Evolutionary conservation across 2,329 filamentous ascomycete species (phyloP), one percentile per base, ranked within the genome.

Genomic region (Neofusicoccum kwambonambiense): DNA sequence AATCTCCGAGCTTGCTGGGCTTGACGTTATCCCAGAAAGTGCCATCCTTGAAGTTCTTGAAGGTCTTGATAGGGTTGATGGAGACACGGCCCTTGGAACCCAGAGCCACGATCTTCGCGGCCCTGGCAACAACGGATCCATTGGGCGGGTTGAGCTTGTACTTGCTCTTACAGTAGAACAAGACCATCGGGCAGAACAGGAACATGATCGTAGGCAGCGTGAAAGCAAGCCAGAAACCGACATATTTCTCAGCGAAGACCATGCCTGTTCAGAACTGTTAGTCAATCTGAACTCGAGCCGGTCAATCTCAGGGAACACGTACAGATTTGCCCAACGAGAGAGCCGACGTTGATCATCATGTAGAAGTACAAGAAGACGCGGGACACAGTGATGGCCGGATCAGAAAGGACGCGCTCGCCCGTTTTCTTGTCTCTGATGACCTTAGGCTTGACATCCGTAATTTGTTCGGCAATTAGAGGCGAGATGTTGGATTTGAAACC

Each of bases 191-290:
- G 64, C 86, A 87, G 56, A 84, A 62, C 45, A 86, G 81, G 80
- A 90, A 90, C 72, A 91, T 78, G 64, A 82, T 75, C 0, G 89
- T 91, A 9, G 89, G 89, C 11, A 92, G 81, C 44, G 89, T 76
- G 78, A 83, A 93, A 0, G 89, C 83, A 27, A 90, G 82, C 87
- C 88, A 93, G 80, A 91, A 92, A 7, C 90, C 90, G 54, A 91
- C 83, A 67, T 90, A 91, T 73, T 90, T 89, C 77, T 92, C 90
- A 1, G 89, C 86, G 71, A 90, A 93, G 39, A 87, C 88, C 86
- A 89, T 92, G 71, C 80, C 81, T 65, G 90, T 83, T 15, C 13
- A 27, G 6, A 8, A n/a, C 8, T 42, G 37, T 51, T n/a, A 62
- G 58, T 27, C 37, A 12, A 9, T 19, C 31, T 7, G 11, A 6